Conservation (phyloP, 2,329 filamentous ascomycete genomes). For the Fusarium miscanthi region DNA sequence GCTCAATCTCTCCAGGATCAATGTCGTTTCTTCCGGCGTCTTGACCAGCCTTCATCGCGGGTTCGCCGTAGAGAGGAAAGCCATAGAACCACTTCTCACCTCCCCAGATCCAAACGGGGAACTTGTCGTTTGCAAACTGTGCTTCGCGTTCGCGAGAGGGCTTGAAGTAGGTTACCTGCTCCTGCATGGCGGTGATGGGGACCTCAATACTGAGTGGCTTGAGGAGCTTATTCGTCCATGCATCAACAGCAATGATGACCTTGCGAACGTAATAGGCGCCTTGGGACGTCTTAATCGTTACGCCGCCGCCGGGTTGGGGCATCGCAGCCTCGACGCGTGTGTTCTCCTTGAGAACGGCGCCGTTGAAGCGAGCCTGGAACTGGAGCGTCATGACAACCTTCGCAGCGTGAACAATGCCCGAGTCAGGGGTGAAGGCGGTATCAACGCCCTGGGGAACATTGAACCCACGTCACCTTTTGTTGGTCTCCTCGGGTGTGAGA, state of each 20-base stretch:
- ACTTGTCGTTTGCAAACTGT: too few species aligned
- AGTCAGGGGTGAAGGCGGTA: conserved; percentile 31
- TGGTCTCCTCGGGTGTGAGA: not conserved
- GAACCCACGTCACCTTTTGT: conserved; percentile 24
- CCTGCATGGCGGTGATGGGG: not conserved
- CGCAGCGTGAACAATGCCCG: conserved; percentile 30
- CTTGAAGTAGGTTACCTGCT: not conserved
- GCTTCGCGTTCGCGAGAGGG: too few species aligned
- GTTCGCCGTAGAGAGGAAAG: conserved; percentile 1
- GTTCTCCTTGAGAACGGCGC: too few species aligned
- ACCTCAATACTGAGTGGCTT: not conserved
- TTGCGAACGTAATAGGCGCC: too few species aligned
- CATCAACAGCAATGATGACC: not conserved
- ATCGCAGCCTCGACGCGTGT: too few species aligned
- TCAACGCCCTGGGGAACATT: conserved; percentile 7
- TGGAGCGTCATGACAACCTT: not conserved
- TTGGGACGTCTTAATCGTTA: too few species aligned
- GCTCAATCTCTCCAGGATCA: not conserved
- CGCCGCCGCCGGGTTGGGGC: too few species aligned
- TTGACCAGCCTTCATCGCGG: conserved; percentile 1
- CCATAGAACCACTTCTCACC: too few species aligned
- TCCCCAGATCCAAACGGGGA: too few species aligned
- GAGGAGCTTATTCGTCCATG: not conserved
- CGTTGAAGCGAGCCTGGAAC: too few species aligned
- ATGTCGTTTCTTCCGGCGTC: not conserved